Base-by-base conservation (phyloP, 1,284 basidiomycete species). In the Boletus albobrunnescens region DNA sequence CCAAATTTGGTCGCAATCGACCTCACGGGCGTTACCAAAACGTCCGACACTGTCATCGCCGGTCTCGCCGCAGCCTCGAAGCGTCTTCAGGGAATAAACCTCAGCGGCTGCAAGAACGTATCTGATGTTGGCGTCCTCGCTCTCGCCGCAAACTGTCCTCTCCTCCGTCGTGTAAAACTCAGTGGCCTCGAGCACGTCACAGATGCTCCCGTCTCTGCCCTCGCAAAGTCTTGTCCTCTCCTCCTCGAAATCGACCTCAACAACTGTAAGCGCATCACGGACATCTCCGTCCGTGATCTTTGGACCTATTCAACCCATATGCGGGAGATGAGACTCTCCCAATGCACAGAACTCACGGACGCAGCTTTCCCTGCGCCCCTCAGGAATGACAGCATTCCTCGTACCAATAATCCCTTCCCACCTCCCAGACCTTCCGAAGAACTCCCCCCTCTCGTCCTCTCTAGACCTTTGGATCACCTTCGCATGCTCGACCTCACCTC, bases 211-310 rank as follows among this genome's bases (percentile, higher is more conserved):
- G 76, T 99, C 51, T 81, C 84, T 27, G 77, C 81, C 14, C 76
- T 99, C 38, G 87, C 91, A n/a, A 77, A 78, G 49, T 74, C 77
- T 7, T 97, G 94, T 61, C 89, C 91, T 1, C 77, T 94, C 30
- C 77, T 99, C 16, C 79, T 99, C 45, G 96, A 99, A 69, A 84
- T 97, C 56, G 96, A 99, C 68, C 80, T 99, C 54, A 87, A 92
- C 58, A 78, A 84, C 53, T 94, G 94, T 70, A 77, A 80, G 49
- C 76, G 77, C 46, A 78, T 98, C 60, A 87, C 91, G 11, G 86
- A 97, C 63, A 65, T 73, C 17, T 78, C 91, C 31, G 76, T 94
- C 41, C 84, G 91, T 44, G 84, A 92, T 56, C 78, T 99, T 17
- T 96, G 95, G 88, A 74, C 78, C 14, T 72, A 88, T 57, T 84